Conservation (phyloP, 139 green algal genomes). For the Desmodesmus armatus region DNA sequence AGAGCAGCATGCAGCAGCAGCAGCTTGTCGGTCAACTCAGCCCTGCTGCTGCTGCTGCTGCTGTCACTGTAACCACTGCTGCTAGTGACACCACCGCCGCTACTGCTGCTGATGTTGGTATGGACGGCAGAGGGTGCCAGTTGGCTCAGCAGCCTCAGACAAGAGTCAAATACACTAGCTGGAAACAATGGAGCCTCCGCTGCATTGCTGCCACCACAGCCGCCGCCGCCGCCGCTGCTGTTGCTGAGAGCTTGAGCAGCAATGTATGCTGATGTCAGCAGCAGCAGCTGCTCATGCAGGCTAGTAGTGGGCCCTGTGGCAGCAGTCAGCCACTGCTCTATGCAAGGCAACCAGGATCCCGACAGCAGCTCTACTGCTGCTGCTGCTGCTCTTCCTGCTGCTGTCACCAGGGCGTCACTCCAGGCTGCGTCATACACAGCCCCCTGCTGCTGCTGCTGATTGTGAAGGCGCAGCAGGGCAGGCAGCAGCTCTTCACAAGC, state of each 20-base stretch:
- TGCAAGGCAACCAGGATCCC: neutral
- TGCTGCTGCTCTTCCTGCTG: neutral
- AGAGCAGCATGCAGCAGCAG: neutral
- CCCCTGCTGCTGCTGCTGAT: neutral
- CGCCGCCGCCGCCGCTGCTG: neutral
- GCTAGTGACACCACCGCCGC: too few relatives aligned
- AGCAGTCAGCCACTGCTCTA: neutral
- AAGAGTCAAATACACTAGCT: neutral
- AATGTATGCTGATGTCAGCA: neutral
- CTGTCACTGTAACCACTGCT: neutral
- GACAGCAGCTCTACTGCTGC: neutral
- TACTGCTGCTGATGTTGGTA: too few relatives aligned
- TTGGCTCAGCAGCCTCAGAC: neutral
- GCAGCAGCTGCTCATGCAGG: slow-evolving; percentile 13
- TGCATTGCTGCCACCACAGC: neutral
- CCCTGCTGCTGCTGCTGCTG: slow-evolving; percentile 24
- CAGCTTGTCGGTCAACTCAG: neutral
- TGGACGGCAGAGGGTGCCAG: neutral
- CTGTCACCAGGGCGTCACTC: neutral
- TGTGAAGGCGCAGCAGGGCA: neutral
- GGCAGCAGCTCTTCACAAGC: neutral
- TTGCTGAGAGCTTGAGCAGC: neutral
- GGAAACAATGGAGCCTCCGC: neutral
- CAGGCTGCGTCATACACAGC: neutral
- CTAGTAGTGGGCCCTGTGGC: neutral